Conservation (phyloP, 176 grass and related monocot genomes). For the Luzula sylvatica region DNA sequence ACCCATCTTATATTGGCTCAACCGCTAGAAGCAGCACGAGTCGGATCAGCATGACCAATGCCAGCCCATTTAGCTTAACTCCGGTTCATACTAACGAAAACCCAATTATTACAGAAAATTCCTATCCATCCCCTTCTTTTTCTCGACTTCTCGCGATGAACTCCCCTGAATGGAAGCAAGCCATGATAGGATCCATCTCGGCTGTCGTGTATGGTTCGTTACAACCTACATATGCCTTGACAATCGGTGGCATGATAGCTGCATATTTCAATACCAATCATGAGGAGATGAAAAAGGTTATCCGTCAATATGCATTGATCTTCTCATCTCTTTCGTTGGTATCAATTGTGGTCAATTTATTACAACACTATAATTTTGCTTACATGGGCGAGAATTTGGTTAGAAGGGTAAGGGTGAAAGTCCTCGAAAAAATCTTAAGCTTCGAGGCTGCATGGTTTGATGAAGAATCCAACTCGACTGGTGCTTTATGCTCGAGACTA, state of each 20-base stretch:
- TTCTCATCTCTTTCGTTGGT: constrained; percentile 74
- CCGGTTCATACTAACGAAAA: constrained; percentile 28
- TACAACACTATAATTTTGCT: constrained; percentile 90
- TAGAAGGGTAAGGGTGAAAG: constrained; percentile 68
- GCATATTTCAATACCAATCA: constrained; percentile 81
- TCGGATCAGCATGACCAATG: constrained; percentile 62
- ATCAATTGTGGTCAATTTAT: constrained; percentile 72
- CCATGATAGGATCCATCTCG: constrained; percentile 54
- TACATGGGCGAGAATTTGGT: constrained; percentile 91
- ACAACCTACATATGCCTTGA: constrained; percentile 84
- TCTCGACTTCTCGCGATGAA: constrained; percentile 96
- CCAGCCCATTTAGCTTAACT: constrained; percentile 70
- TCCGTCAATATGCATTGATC: constrained; percentile 61
- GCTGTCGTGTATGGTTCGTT: constrained; percentile 80
- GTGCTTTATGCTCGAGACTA: constrained; percentile 65
- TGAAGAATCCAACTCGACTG: constrained; percentile 85
- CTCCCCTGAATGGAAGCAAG: constrained; percentile 87
- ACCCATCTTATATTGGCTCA: constrained; percentile 52
- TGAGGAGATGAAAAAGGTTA: constrained; percentile 65
- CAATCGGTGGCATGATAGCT: constrained; percentile 86
- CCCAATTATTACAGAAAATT: constrained; percentile 21
- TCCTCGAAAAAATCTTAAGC: constrained; percentile 83
- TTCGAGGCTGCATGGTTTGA: constrained; percentile 97
- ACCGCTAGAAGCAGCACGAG: constrained; percentile 69
- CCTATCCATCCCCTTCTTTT: constrained; percentile 61